Evolutionary conservation across 1,139 yeast species (phyloP), one percentile per base, ranked within the genome.

Genomic region (Blastobotrys elegans): DNA sequence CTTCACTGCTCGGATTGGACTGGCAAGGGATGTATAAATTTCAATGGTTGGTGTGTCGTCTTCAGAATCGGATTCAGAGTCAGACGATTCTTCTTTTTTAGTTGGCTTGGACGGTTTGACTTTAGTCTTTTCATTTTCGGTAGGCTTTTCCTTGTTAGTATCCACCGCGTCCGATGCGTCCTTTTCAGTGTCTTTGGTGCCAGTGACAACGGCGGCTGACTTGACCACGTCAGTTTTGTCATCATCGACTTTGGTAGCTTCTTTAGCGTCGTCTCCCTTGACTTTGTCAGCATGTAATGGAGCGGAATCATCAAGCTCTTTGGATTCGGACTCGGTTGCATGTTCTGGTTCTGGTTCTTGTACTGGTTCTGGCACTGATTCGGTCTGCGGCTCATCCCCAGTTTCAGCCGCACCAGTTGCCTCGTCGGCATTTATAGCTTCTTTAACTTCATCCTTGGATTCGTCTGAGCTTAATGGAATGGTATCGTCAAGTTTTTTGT

Each of bases 11-110:
- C 83, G 84, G 1, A 95, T 95, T 39, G 81, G 81, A 29, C 96
- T 95, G 0, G 96, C 95, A 48, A 89, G 72, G 0, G 97, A 90
- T 0, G 97, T 87, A 69, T 75, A 89, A 29, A 90, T 65, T 63
- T 81, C 86, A 27, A 87, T 53, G 4, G 46, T 40, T 3, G 47
- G 48, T 14, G 37, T 21, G 5, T 44, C 51, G 21, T 46, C 49
- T 8, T 49, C 48, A 14, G 39, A 32, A 3, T 40, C 43, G 8
- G 45, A 40, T 3, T 37, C 46, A 11, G 29, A 13, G 20, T 48
- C 50, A 4, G 34, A 42, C 11, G 38, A 30, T 7, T 43, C 41
- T 5, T 20, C 27, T 17, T 39, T 34, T 5, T 31, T 39, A 5
- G 20, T n/a, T n/a, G n/a, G n/a, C 3, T 24, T 27, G 8, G 32